Percentiles rank a stretch among this genome's conserved stretches.
Conservation (phyloP, 1,284 basidiomycete species). For the Irpex rosettiformis region DNA sequence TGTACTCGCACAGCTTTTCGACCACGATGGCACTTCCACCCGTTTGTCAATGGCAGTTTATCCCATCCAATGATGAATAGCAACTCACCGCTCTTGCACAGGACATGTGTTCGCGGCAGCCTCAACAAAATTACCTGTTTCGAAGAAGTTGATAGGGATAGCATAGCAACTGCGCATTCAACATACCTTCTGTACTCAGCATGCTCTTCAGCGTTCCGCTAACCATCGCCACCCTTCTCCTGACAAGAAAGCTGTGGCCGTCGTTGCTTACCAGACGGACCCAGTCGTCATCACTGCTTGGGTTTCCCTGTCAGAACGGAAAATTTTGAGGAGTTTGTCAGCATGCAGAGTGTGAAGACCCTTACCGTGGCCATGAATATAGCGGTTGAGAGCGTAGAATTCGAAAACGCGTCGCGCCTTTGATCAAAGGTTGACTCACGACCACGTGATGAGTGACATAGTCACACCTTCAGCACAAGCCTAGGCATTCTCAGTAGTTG, state of each 20-base stretch:
- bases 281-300: conserved; percentile 42
- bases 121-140: conserved; percentile 47
- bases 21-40: conserved; percentile 63
- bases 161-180: not conserved
- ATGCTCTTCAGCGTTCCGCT: conserved; percentile 56
- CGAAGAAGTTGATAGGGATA: not conserved
- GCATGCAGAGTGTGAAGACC: not conserved
- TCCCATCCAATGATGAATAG: not conserved
- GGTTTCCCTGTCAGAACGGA: not conserved
- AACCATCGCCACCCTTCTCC: conserved; percentile 48
- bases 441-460: too few relatives aligned
- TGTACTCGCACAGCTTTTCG: conserved; percentile 81
- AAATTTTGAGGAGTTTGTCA: not conserved
- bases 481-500: too few relatives aligned
- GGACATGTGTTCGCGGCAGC: conserved; percentile 43
- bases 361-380: too few relatives aligned
- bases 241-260: conserved; percentile 59
- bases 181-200: conserved; percentile 35
- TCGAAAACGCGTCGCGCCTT: too few relatives aligned
- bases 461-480: too few relatives aligned
- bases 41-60: not conserved
- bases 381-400: too few relatives aligned
- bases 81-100: conserved; percentile 43
- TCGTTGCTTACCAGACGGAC: conserved; percentile 59
- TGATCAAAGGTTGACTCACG: too few relatives aligned